Base-by-base conservation (phyloP, 2,329 filamentous ascomycete species). In the Aspergillus sojae region DNA sequence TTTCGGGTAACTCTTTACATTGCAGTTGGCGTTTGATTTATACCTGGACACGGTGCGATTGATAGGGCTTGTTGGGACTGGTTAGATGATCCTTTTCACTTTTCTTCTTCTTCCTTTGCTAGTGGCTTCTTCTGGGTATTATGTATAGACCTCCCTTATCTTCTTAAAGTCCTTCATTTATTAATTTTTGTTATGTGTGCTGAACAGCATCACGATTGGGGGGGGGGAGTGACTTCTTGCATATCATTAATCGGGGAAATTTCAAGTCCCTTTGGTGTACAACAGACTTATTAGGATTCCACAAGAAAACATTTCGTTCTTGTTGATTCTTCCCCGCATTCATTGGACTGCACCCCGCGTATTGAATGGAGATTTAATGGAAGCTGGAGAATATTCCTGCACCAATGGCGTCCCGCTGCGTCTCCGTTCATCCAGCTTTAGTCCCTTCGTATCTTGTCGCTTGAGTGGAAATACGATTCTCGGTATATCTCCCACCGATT, bases 341-440 rank as follows among this genome's bases (percentile, higher is more conserved):
- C 5, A 46, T 16, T 36, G 11, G 34, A 14, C 12, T 36, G 32
- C 32, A 32, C 32, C 32, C 34, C 34, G 34, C 34, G 34, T 36
- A 21, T n/a, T 45, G 5, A 9, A 53, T 54, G 50, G 50, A 54
- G 30, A 34, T 36, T 36, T 36, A 6, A 36, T 41, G 39, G 39
- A 41, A 36, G 50, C 50, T 54, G 52, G 39, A 36, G 28, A 61
- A 60, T 64, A 70, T 69, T 70, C 69, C 65, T 70, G 71, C 71
- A 74, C 71, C 70, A 74, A 74, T 74, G 60, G 57, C 45, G 64
- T 56, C 5, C 43, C 43, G 43, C 43, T 45, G n/a, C 7, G 21
- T 45, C 30, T 54, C 52, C 45, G 12, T 32, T 45, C 39, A 39
- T 34, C 58, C 19, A 43, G 50, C 32, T 56, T 60, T 60, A 32